Base-by-base conservation (phyloP, 305 asterid species). In the Andrographis paniculata region DNA sequence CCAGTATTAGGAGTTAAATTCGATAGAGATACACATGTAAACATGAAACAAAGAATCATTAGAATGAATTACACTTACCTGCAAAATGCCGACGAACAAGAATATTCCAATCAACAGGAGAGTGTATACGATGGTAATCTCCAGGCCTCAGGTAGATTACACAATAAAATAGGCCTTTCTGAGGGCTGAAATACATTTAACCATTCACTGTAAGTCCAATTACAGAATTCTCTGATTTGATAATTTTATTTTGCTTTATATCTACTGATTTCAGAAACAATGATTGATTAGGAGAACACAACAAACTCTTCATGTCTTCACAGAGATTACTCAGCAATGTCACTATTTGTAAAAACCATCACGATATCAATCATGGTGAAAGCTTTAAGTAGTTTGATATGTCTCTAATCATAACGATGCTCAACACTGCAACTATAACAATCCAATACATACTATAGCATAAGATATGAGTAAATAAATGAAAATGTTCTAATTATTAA, bases 111-210 rank as follows among this genome's bases (percentile, higher is more conserved):
- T 85, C 89, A 62, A 69, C 87, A 51, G 98, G 98, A 48, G 95
- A 72, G 79, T 89, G 98, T 66, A 89, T 80, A 36, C 91, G 85
- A 52, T 89, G 98, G 79, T 89, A 89, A 67, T 89, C 95, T 59
- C 98, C 98, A 43, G 93, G 95, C 69, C 59, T 82, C 83, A 89
- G 72, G 85, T 89, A 89, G 59, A 89, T 82, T 60, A 89, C 98
- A 59, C 95, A 89, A 67, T 89, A 89, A 69, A 85, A 89, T 43
- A 85, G 86, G 64, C 95, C 86, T 74, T 76, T 89, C 67, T 68
- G 33, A 20, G 93, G 83, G 59, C 98, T 89, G 91, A 84, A 71
- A 22, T 33, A 33, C 12, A 10, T 33, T 7, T 33, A 10, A 33
- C 4, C n/a, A 33, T 5, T 6, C n/a, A 33, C 12, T 5, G n/a